Percentiles rank a stretch among this genome's conserved stretches.
Conservation (phyloP, 1,139 yeast species). For the Sugiyamaella neomexicana region DNA sequence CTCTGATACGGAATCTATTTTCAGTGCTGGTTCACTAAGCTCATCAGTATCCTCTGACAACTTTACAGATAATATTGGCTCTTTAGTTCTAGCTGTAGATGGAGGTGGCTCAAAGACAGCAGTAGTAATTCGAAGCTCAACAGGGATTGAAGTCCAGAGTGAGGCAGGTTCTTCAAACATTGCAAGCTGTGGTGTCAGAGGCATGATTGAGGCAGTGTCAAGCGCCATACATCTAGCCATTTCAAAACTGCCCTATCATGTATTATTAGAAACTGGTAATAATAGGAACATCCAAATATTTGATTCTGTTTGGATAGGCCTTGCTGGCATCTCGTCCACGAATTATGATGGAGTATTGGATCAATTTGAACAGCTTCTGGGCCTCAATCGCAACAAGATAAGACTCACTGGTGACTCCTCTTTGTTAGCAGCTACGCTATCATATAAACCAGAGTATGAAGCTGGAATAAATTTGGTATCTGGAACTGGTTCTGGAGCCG, state of each 20-base stretch:
- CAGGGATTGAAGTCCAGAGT: conserved; percentile 13
- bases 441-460: conserved; percentile 14
- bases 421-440: conserved; percentile 23
- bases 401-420: conserved; percentile 27
- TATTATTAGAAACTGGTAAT: neutral
- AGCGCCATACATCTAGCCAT: conserved; percentile 18
- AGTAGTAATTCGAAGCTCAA: conserved; percentile 21
- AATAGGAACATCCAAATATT: conserved; percentile 11
- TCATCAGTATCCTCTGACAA: conserved; percentile 11
- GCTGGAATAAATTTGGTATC: conserved; percentile 28
- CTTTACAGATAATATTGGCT: neutral
- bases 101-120: conserved; percentile 31
- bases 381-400: conserved; percentile 10
- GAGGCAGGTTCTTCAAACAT: conserved; percentile 23
- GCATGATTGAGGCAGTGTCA: conserved; percentile 14
- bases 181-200: conserved; percentile 20
- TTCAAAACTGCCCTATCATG: conserved; percentile 8
- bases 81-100: conserved; percentile 21
- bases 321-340: conserved; percentile 27
- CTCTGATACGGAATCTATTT: conserved; percentile 8
- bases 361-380: conserved; percentile 17
- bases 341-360: conserved; percentile 11
- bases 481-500: conserved; percentile 35
- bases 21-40: conserved; percentile 1
- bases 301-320: conserved; percentile 26